phyloP scores from a whole-genome alignment of 2,329 filamentous ascomycete species.

The Pseudogymnoascus sp. region DNA sequence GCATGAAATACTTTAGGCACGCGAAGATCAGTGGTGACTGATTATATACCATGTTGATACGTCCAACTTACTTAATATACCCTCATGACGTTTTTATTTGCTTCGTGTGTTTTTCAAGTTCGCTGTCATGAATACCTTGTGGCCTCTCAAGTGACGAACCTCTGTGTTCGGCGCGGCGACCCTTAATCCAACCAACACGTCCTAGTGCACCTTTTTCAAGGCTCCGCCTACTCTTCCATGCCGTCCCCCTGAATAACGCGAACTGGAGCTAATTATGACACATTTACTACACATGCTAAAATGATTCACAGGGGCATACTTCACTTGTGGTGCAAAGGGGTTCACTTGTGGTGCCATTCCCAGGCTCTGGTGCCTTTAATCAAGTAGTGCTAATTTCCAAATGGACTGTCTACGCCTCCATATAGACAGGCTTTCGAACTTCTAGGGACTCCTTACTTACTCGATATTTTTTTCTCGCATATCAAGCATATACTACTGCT shows the following conservation, averaged over 20 bases:
- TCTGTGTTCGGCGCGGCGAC: neutral
- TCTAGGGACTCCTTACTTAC: neutral
- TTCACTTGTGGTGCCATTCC: neutral
- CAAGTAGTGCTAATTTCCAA: neutral
- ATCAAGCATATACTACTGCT: neutral
- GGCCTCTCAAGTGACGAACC: neutral
- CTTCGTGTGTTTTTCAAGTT: neutral
- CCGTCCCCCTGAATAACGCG: neutral
- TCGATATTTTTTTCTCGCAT: neutral
- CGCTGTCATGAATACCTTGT: neutral
- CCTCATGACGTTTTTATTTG: neutral
- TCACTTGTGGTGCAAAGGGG: neutral
- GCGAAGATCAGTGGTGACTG: slow-evolving; percentile 59
- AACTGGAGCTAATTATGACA: neutral
- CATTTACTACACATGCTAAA: neutral
- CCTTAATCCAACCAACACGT: neutral
- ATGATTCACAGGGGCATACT: neutral
- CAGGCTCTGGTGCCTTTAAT: neutral
- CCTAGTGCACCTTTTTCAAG: neutral
- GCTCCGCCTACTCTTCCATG: neutral
- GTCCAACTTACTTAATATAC: slow-evolving; percentile 7
- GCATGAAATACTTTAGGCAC: slow-evolving; percentile 99
- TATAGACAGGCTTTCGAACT: neutral
- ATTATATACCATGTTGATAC: slow-evolving; percentile 2
- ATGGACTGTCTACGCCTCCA: neutral